Evolutionary conservation across 1,284 basidiomycete species (phyloP), one percentile per base, ranked within the genome.

Genomic region (Boletellus dicymbophilus): DNA sequence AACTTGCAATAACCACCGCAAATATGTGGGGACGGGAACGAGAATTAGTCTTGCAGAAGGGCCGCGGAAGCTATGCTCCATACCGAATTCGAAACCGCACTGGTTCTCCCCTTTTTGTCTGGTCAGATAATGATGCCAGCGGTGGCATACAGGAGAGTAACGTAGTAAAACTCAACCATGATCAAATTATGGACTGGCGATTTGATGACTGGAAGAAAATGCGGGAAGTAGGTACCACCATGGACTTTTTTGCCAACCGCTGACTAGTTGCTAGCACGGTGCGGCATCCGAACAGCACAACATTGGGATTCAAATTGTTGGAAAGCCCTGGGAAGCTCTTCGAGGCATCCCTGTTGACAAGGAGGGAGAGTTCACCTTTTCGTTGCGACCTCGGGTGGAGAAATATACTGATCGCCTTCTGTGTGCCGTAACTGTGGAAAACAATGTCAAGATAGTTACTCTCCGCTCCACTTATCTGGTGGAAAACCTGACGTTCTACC

Each of bases 191-290:
- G 15, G 96, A 98, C 44, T 99, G 97, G 97, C 79, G 95, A 50
- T 99, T 99, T 62, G 95, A 98, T 65, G 96, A 99, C 62, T 96
- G 94, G 89, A 90, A 90, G 69, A 87, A 88, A 9, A 89, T 93
- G 74, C 86, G 97, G 66, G 97, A 99, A 75, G 93, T 93, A 62
- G 55, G 75, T 57, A 11, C 26, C 37, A 25, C 18, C 21, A 20
- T 26, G 11, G 11, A 41, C 42, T 49, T 21, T 47, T 23, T 4
- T 20, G 30, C 21, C 25, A 21, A 44, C 20, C 45, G 38, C 53
- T 58, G 21, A 59, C 22, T 37, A 38, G 28, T 22, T 39, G 55
- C 40, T 58, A 95, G 92, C 92, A 95, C 57, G 84, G 95, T 25
- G 82, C 86, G 1, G 79, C 87, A 1, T 82, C 85, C 15, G 82